These are phyloP conservation scores for Colletotrichum godetiae DNA, from an alignment of 2,329 filamentous ascomycete species.

Conservation along the genomic window DNA sequence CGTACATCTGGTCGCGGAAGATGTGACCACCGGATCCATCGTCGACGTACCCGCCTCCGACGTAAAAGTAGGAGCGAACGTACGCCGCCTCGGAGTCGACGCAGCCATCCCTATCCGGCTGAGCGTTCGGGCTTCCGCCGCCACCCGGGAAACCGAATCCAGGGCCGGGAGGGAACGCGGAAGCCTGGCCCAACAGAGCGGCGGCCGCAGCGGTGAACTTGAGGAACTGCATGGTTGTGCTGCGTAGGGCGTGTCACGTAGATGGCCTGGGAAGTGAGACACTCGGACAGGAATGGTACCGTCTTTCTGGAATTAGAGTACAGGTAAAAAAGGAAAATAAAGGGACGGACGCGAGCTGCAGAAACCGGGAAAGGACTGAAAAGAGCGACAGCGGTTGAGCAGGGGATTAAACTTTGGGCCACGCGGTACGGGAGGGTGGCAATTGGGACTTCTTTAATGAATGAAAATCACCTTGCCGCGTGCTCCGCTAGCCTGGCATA, in stretches of 20 bases:
- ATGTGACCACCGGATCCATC: slow-evolving; percentile 44
- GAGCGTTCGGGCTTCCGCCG: not conserved
- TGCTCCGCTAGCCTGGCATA: slow-evolving; percentile 12
- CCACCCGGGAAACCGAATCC: not conserved
- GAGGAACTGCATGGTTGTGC: slow-evolving; percentile 28
- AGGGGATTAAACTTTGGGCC: slow-evolving; percentile 20
- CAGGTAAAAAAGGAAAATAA: not conserved
- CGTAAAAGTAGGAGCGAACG: slow-evolving; percentile 48
- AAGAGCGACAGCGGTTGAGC: slow-evolving; percentile 28
- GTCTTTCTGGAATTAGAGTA: not conserved
- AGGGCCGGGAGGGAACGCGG: slow-evolving; percentile 4
- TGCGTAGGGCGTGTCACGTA: slow-evolving; percentile 11
- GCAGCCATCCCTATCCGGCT: not conserved
- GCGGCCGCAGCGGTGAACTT: slow-evolving; percentile 24
- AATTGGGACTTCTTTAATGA: slow-evolving; percentile 27
- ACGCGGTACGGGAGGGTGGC: slow-evolving; percentile 9
- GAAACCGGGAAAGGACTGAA: slow-evolving; percentile 12
- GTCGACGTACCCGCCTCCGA: slow-evolving; percentile 49
- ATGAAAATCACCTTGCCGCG: slow-evolving; percentile 12
- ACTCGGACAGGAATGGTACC: not conserved
- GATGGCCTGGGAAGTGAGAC: slow-evolving; percentile 2
- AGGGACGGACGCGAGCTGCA: slow-evolving; percentile 3
- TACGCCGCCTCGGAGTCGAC: slow-evolving; percentile 34
- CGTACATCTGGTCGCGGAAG: slow-evolving; percentile 62
- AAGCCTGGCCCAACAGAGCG: slow-evolving; percentile 25